Evolutionary conservation across 2,329 filamentous ascomycete species (phyloP), one percentile per base, ranked within the genome.

Genomic region (Myriosclerotinia scirpicola): DNA sequence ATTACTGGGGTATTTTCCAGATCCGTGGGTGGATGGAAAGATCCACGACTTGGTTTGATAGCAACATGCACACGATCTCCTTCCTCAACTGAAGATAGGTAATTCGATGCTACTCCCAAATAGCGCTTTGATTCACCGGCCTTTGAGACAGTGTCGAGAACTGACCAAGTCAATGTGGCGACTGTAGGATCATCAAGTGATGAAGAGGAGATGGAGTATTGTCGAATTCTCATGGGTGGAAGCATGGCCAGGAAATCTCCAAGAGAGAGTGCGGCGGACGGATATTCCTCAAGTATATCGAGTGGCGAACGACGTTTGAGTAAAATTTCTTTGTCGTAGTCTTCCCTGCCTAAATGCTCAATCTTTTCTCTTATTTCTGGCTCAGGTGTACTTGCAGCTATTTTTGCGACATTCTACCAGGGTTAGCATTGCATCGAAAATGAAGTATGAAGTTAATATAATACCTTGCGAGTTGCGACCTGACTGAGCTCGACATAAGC

Each of bases 191-290:
- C 89, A 14, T 64, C 46, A 0, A 91, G 80, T 0, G 90, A 89
- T 0, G 90, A 91, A 0, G 90, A 92, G 0, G 90, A 92, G 73
- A 93, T 92, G 42, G 87, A 91, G 80, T 93, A 93, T 76, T 91
- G 88, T n/a, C 90, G 84, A 50, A 91, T 83, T 38, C 90, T 87
- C 87, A 95, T 91, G 0, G 90, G 88, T 1, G 90, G 89, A 0
- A 93, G 83, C 82, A 92, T 88, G 44, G 83, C 81, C 9, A 95
- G 81, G 79, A 90, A 94, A 22, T 85, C 79, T 4, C 83, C 83
- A 46, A 95, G 83, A 0, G 90, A 82, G 0, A 94, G 77, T 3
- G 83, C 78, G 42, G 90, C 80, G 0, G 80, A 77, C 0, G 84
- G 81, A 74, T 87, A 89, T 14, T 83, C 81, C 73, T 91, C 87